These are phyloP conservation scores for Psidium guajava DNA, from an alignment of 345 rosid species.

Conservation along the genomic window DNA sequence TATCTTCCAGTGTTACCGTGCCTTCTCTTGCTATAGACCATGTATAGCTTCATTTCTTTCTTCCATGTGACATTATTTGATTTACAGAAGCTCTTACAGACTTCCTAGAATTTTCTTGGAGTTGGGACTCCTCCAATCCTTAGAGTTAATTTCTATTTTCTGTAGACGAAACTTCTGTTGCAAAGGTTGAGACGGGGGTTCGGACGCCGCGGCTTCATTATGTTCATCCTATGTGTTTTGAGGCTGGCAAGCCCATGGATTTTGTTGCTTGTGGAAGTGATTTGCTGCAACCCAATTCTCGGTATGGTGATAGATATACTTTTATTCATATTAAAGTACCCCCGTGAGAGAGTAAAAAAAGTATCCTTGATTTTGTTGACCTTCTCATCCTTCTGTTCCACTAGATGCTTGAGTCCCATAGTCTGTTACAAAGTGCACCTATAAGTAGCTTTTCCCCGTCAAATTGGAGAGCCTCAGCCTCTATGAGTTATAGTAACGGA, in stretches of 20 bases:
- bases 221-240: constrained; percentile 81
- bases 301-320: constrained; percentile 26
- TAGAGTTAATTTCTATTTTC: background rate
- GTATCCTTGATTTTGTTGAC: background rate
- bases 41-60: background rate
- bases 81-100: background rate
- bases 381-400: background rate
- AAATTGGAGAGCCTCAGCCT: background rate
- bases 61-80: background rate
- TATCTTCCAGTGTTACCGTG: background rate
- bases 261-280: constrained; percentile 81
- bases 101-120: background rate
- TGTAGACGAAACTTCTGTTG: constrained; percentile 58
- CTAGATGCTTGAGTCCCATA: background rate
- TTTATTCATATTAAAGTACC: background rate
- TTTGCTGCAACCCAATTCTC: constrained; percentile 46
- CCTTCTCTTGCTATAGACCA: background rate
- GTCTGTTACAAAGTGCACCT: background rate
- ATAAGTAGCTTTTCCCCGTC: background rate
- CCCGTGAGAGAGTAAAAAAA: background rate
- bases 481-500: background rate
- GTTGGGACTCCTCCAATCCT: background rate
- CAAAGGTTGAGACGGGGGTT: constrained; percentile 37
- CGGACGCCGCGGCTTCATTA: constrained; percentile 69
- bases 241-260: constrained; percentile 89